A percentile compares a stretch with the other conserved stretches of the same genome.
Conservation (phyloP, 2,329 filamentous ascomycete genomes). For the Neofusicoccum parvum region DNA sequence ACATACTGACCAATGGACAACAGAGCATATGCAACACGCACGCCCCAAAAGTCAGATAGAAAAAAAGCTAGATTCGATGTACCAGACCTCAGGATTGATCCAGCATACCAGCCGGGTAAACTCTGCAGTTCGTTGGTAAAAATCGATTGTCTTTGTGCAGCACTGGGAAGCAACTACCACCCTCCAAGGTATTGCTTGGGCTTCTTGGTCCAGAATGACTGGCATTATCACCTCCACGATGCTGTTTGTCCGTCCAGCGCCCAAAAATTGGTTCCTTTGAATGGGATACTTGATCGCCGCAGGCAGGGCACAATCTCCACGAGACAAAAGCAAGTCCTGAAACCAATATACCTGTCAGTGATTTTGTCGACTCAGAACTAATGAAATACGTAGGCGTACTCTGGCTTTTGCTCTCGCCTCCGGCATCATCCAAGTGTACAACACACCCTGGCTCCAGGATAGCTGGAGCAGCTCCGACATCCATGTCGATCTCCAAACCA, state of each 20-base stretch:
- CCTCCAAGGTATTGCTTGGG: constrained; percentile 4
- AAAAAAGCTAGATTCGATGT: neutral
- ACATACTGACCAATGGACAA: neutral
- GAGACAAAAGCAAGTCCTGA: neutral
- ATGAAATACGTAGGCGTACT: constrained; percentile 7
- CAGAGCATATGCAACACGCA: neutral
- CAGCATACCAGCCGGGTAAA: neutral
- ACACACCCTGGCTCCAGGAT: constrained; percentile 23
- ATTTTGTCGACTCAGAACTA: too few relatives aligned
- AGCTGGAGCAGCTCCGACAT: constrained; percentile 16
- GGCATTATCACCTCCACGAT: constrained; percentile 19
- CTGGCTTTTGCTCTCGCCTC: constrained; percentile 23
- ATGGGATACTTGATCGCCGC: neutral
- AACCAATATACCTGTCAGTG: too few relatives aligned
- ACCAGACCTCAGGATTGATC: neutral
- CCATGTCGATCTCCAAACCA: neutral
- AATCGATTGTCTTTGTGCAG: neutral
- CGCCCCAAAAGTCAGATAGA: neutral
- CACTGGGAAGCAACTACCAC: neutral
- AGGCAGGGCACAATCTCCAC: neutral
- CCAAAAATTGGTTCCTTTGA: neutral
- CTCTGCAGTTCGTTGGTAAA: neutral
- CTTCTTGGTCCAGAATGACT: neutral
- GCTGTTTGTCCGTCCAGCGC: neutral
- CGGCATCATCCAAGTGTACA: constrained; percentile 23